Conservation (phyloP, 306 rosid genomes). For the Calophaca sinica region DNA sequence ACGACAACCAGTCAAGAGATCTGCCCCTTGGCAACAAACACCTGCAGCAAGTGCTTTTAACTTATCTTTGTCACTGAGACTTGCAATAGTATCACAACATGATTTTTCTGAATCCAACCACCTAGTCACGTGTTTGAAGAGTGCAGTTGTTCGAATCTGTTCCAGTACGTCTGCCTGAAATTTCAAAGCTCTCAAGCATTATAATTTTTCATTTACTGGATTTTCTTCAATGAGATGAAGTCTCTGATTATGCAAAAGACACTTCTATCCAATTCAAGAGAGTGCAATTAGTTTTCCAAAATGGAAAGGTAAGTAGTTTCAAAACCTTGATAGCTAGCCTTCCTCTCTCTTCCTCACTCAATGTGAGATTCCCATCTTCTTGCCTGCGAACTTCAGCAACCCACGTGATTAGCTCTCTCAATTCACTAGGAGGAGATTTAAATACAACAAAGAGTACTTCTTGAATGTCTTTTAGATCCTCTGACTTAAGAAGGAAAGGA, state of each 20-base stretch:
- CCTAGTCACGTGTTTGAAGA: slow-evolving; percentile 62
- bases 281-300: neutral
- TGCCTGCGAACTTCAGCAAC: slow-evolving; percentile 76
- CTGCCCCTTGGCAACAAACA: slow-evolving; percentile 78
- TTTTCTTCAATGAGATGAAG: neutral
- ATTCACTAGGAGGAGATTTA: slow-evolving; percentile 74
- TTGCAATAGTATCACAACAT: slow-evolving; percentile 49
- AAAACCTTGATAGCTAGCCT: slow-evolving; percentile 80
- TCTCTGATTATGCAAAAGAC: slow-evolving; percentile 6
- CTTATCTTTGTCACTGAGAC: slow-evolving; percentile 43
- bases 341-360: slow-evolving; percentile 87
- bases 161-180: slow-evolving; percentile 83
- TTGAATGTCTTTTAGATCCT: slow-evolving; percentile 66
- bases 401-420: slow-evolving; percentile 49
- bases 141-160: slow-evolving; percentile 69
- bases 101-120: slow-evolving; percentile 66
- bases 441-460: slow-evolving; percentile 64
- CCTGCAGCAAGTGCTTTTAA: slow-evolving; percentile 64
- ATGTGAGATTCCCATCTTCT: slow-evolving; percentile 75
- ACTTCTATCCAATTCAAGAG: slow-evolving; percentile 15
- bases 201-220: slow-evolving; percentile 23
- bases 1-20: slow-evolving; percentile 55
- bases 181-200: slow-evolving; percentile 44
- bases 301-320: slow-evolving; percentile 1
- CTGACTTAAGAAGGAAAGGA: slow-evolving; percentile 67